Conservation (phyloP, 2,329 filamentous ascomycete species). For the Trichoderma sp. region DNA sequence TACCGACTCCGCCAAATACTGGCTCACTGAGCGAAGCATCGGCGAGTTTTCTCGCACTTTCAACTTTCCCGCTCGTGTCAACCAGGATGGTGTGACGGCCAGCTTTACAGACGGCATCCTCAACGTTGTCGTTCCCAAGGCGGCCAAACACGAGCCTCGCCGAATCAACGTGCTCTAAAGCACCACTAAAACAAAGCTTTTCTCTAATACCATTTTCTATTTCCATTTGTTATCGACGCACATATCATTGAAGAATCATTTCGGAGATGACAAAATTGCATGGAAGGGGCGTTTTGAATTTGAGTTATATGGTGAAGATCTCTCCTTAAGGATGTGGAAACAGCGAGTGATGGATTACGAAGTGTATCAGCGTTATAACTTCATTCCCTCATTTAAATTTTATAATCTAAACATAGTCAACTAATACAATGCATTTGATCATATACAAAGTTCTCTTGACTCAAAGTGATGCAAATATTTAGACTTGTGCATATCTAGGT, state of each 20-base stretch:
- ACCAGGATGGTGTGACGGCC: slow-evolving; percentile 61
- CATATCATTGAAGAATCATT: not conserved
- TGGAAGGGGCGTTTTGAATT: not conserved
- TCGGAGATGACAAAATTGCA: not conserved
- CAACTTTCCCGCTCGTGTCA: slow-evolving; percentile 63
- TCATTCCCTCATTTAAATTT: not conserved
- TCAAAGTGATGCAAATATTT: not conserved
- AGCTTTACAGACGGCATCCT: slow-evolving; percentile 65
- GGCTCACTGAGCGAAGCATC: slow-evolving; percentile 64
- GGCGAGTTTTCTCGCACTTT: slow-evolving; percentile 69
- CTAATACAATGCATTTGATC: not conserved
- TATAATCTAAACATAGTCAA: not conserved
- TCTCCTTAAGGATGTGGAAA: not conserved
- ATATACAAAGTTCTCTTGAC: not conserved
- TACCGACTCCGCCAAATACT: slow-evolving; percentile 57
- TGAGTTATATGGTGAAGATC: not conserved
- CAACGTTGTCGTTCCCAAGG: slow-evolving; percentile 63
- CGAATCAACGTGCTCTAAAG: slow-evolving; percentile 55
- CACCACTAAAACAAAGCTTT: not conserved
- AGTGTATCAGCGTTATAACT: not conserved
- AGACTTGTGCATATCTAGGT: not conserved
- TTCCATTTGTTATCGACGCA: not conserved
- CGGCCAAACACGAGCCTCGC: slow-evolving; percentile 55
- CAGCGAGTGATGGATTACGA: not conserved
- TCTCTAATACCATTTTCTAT: no score